A percentile compares a stretch with the other conserved stretches of the same genome.
Evolutionary conservation across 2,329 filamentous ascomycete species (phyloP).

Genomic region (Fusarium succisae): DNA sequence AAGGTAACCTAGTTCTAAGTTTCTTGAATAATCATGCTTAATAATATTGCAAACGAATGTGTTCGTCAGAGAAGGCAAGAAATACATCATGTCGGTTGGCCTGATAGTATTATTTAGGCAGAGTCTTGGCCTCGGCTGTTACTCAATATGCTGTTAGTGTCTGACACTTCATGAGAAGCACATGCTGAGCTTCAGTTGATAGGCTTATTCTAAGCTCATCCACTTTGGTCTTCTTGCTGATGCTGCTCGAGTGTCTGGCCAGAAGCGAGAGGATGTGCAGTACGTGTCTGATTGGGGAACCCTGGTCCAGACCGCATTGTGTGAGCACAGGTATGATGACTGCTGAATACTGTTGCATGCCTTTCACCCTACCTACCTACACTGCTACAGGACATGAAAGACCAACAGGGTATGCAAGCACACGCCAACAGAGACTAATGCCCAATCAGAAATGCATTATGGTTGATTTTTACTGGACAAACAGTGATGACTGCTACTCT

Average conservation of each 20-base stretch:
- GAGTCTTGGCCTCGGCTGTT: neutral
- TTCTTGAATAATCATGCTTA: conserved; percentile 1
- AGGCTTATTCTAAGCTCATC: neutral
- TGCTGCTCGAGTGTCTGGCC: neutral
- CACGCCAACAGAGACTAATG: conserved; percentile 4
- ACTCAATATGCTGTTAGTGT: neutral
- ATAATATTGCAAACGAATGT: neutral
- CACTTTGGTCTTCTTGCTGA: neutral
- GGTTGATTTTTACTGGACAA: conserved; percentile 2
- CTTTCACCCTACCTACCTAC: conserved; percentile 3
- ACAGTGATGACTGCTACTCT: conserved; percentile 24
- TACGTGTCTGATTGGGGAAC: neutral
- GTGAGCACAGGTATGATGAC: conserved; percentile 8
- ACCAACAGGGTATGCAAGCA: conserved; percentile 30
- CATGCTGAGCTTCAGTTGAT: neutral
- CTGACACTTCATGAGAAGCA: neutral
- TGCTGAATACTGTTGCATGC: conserved; percentile 21
- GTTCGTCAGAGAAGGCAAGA: neutral
- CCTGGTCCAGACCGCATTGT: conserved; percentile 26
- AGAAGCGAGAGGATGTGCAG: conserved; percentile 2
- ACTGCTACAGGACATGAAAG: neutral
- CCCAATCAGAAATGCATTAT: conserved; percentile 22
- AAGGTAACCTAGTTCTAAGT: neutral
- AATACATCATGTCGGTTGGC: neutral
- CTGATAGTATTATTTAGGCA: neutral